Evolutionary conservation across 2,329 filamentous ascomycete species (phyloP).

Genomic region (Ampelomyces quisqualis): DNA sequence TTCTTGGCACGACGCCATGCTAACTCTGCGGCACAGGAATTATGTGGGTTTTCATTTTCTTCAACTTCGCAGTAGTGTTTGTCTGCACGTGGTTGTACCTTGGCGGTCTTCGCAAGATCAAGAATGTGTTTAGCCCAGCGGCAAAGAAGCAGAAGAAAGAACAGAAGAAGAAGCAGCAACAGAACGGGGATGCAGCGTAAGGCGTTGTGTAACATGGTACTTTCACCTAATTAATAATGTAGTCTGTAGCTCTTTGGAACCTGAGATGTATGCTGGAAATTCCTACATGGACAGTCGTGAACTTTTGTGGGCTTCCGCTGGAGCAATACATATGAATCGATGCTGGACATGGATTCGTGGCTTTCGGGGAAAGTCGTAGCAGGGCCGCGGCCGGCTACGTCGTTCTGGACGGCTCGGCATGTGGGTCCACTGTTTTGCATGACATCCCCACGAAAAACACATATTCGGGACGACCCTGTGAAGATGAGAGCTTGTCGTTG

Average conservation of each 20-base stretch:
- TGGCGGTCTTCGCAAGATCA: slow-evolving; percentile 42
- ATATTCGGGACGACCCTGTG: background rate
- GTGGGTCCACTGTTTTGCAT: slow-evolving; percentile 15
- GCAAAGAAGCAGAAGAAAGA: slow-evolving; percentile 40
- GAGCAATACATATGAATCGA: too few species aligned
- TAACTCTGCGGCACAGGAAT: slow-evolving; percentile 18
- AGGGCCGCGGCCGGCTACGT: slow-evolving; percentile 28
- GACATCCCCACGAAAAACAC: slow-evolving; percentile 22
- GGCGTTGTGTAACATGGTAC: slow-evolving; percentile 6
- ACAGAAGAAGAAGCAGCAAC: slow-evolving; percentile 25
- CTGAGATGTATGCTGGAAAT: too few species aligned
- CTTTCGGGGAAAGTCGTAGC: slow-evolving; percentile 29
- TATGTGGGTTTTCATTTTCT: slow-evolving; percentile 58
- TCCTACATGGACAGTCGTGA: too few species aligned
- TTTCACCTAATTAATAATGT: too few species aligned
- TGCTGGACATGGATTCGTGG: too few species aligned
- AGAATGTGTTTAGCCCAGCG: slow-evolving; percentile 35
- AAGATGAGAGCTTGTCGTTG: background rate
- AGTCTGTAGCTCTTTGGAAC: too few species aligned
- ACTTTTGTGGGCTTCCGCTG: too few species aligned
- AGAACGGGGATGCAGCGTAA: slow-evolving; percentile 26
- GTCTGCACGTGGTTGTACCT: slow-evolving; percentile 58
- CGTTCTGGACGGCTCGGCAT: slow-evolving; percentile 9
- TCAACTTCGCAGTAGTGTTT: slow-evolving; percentile 62
- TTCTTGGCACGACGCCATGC: background rate